Conservation (phyloP, 306 rosid genomes). For the Prunus campanulata region DNA sequence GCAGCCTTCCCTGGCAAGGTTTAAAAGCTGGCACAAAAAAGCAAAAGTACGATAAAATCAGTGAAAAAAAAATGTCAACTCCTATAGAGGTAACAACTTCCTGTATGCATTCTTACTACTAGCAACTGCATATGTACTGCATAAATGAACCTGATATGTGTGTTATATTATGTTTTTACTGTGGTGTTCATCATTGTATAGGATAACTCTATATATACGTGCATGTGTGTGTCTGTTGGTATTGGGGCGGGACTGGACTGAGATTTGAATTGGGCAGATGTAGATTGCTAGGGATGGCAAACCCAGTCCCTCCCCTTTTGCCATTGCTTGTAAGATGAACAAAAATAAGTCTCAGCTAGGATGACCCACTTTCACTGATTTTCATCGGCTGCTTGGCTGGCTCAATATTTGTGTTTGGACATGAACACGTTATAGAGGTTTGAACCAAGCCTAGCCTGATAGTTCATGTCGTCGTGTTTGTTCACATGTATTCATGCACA, state of each 20-base stretch:
- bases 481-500: neutral
- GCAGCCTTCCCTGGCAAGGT: conserved; percentile 99
- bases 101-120: neutral
- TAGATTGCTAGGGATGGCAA: neutral
- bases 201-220: neutral
- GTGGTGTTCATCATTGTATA: too few species aligned
- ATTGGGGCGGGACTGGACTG: neutral
- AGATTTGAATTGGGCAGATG: neutral
- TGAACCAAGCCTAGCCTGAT: neutral
- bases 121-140: conserved; percentile 1
- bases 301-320: neutral
- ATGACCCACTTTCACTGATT: neutral
- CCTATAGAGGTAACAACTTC: conserved; percentile 73
- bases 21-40: conserved; percentile 95
- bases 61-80: conserved; percentile 93
- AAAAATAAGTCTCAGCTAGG: neutral
- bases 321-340: neutral
- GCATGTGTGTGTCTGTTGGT: neutral
- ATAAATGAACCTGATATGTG: neutral
- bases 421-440: neutral
- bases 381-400: neutral
- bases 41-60: conserved; percentile 92
- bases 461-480: neutral
- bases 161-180: neutral
- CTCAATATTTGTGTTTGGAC: neutral